A percentile compares a stretch with the other conserved stretches of the same genome.
Conservation (phyloP, 305 asterid species). For the Nicotiana rustica region DNA sequence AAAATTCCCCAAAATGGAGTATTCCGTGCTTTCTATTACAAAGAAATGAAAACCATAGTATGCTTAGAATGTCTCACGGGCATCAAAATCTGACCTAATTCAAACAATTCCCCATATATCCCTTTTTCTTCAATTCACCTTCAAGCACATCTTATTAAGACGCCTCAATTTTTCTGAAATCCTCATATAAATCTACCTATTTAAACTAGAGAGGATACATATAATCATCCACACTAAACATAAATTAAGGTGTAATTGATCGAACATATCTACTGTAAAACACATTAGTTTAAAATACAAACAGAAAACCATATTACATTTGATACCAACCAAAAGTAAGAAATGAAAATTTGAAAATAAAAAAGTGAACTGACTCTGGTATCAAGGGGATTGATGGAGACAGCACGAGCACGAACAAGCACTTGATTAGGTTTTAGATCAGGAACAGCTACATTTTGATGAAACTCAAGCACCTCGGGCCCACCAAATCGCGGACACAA, state of each 20-base stretch:
- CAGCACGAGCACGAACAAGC: slow-evolving; percentile 62
- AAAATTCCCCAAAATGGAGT: not conserved
- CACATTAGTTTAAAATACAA: not conserved
- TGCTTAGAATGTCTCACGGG: not conserved
- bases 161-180: not conserved
- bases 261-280: not conserved
- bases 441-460: slow-evolving; percentile 54
- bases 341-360: not conserved
- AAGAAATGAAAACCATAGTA: not conserved
- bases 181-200: not conserved
- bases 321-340: not conserved
- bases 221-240: not conserved
- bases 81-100: not conserved
- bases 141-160: not conserved
- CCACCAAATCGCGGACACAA: slow-evolving; percentile 59
- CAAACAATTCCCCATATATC: not conserved
- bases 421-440: slow-evolving; percentile 56
- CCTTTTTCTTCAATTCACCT: not conserved
- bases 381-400: slow-evolving; percentile 62
- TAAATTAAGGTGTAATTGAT: not conserved
- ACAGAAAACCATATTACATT: not conserved
- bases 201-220: not conserved
- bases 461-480: slow-evolving; percentile 54
- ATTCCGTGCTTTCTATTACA: not conserved
- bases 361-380: slow-evolving; percentile 48